Base-by-base conservation (phyloP, 345 rosid genomes). In the Rubroshorea leprosula region DNA sequence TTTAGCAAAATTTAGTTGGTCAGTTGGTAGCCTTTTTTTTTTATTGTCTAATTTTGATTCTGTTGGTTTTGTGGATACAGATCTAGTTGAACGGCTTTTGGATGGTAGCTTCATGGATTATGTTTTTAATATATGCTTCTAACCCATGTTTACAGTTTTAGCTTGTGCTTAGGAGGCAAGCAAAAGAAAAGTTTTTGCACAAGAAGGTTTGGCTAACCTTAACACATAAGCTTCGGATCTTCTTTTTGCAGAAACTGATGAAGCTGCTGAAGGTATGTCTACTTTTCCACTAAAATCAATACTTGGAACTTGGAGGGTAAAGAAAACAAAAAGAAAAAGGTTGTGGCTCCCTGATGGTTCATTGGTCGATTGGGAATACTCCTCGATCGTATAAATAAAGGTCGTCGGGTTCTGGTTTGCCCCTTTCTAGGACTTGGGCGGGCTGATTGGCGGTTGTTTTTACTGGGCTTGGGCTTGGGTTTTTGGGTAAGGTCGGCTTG, bases 181-280 rank as follows among this genome's bases (percentile, higher is more conserved):
- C 65, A 48, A 48, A 25, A 48, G 48, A 5, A 44, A 67, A 52
- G 53, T 72, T 51, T 66, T 51, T 49, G 63, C 27, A 48, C 22
- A 70, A 56, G 51, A 60, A 72, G 74, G 41, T 49, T 50, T 54
- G 62, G 61, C 39, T 68, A 63, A 45, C 58, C 10, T 56, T 63
- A 23, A 39, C 41, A 19, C 47, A 18, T 69, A 64, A 57, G 62
- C 35, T 61, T 70, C 57, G 14, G 64, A 61, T 64, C 46, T 44
- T 44, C 43, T 23, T 26, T 62, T 23, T 61, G 57, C 57, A 54
- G 68, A 27, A 63, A 53, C 60, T 41, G 29, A 60, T 46, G 72
- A 63, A 57, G 78, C 60, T 39, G 52, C 26, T 47, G 23, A 69
- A 73, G 81, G 81, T 77, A 77, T 57, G 81, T 77, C 66, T 61